These are phyloP conservation scores for Pholiota molesta DNA, from an alignment of 768 basidiomycete genomes.

Conservation along the genomic window DNA sequence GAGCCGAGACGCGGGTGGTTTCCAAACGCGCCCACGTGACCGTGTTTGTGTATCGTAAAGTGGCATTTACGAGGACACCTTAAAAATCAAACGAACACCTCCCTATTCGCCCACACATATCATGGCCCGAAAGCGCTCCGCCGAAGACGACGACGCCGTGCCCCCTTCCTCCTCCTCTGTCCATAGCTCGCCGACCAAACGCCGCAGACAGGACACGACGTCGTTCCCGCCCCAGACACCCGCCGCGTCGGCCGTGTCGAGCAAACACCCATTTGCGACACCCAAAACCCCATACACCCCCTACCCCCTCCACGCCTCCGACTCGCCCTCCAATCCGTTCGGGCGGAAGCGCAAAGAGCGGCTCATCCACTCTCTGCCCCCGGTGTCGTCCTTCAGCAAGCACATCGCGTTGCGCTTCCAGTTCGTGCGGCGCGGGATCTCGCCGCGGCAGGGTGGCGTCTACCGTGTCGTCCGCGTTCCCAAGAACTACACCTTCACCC, in stretches of 20 bases:
- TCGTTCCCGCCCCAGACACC: slow-evolving; percentile 6
- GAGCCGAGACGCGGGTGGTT: too few relatives aligned
- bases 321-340: slow-evolving; percentile 76
- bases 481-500: slow-evolving; percentile 67
- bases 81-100: background rate
- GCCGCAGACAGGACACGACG: slow-evolving; percentile 7
- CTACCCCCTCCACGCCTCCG: slow-evolving; percentile 52
- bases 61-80: background rate
- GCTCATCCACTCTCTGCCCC: slow-evolving; percentile 40
- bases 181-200: slow-evolving; percentile 11
- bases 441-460: slow-evolving; percentile 47
- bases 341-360: slow-evolving; percentile 53
- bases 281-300: slow-evolving; percentile 38
- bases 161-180: background rate
- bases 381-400: slow-evolving; percentile 53
- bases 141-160: slow-evolving; percentile 2
- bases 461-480: slow-evolving; percentile 73
- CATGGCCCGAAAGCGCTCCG: slow-evolving; percentile 15
- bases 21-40: slow-evolving; percentile 18
- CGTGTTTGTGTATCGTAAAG: slow-evolving; percentile 10
- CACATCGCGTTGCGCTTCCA: slow-evolving; percentile 71
- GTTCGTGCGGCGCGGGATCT: slow-evolving; percentile 39
- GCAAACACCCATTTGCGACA: slow-evolving; percentile 13
- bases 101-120: background rate
- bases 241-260: slow-evolving; percentile 9